phyloP scores from a whole-genome alignment of 129 eudicot species.

The Flaveria sonorensis region DNA sequence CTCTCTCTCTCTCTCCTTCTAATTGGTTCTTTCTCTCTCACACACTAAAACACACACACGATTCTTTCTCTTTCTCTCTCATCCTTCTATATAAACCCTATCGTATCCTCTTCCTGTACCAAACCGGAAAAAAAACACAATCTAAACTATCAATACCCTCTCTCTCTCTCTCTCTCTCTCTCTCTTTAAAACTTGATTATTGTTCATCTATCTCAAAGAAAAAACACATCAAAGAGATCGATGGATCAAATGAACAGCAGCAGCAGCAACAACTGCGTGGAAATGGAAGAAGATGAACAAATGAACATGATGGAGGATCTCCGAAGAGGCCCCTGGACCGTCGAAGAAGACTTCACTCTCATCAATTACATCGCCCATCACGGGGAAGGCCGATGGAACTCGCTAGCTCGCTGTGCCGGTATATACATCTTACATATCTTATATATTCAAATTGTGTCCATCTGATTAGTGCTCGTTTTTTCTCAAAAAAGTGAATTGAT shows the following conservation, averaged over 20 bases:
- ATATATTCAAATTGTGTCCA: neutral
- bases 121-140: constrained; percentile 20
- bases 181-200: neutral
- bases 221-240: neutral
- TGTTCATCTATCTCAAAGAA: too few species aligned
- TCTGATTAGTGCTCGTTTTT: neutral
- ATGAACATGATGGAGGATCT: constrained; percentile 61
- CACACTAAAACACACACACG: constrained; percentile 30
- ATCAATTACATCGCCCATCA: constrained; percentile 80
- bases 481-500: constrained; percentile 7
- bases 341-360: constrained; percentile 88
- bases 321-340: constrained; percentile 94
- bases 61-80: constrained; percentile 22
- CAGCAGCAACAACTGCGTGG: constrained; percentile 29
- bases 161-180: constrained; percentile 21
- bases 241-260: constrained; percentile 40
- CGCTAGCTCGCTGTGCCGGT: constrained; percentile 95
- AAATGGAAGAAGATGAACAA: constrained; percentile 52
- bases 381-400: constrained; percentile 97
- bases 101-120: constrained; percentile 44
- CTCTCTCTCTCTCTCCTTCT: constrained; percentile 38
- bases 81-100: constrained; percentile 61
- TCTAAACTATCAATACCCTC: constrained; percentile 17
- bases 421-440: neutral
- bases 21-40: constrained; percentile 32